Base-by-base conservation (phyloP, 1,284 basidiomycete species). In the Malassezia brasiliensis region DNA sequence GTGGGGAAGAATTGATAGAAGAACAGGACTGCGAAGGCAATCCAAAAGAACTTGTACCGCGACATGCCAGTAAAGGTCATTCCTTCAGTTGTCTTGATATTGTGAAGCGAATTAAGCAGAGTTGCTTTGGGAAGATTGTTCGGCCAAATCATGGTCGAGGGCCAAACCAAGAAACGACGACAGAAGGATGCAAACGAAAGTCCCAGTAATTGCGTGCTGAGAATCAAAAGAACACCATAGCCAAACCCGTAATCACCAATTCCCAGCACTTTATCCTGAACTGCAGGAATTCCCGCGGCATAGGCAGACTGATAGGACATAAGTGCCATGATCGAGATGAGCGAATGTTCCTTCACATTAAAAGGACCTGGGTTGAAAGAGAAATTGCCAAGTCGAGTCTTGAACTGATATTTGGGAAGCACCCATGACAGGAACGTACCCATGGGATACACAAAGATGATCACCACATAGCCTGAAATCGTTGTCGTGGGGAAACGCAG, bases 311-410 rank as follows among this genome's bases (percentile, higher is more conserved):
- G 78, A n/a, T 87, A 81, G 9, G 86, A 82, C 11, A 91, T 82
- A 73, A 90, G 93, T 22, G 88, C 85, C 88, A 96, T 96, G 77
- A 96, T 89, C 70, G 83, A 85, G 49, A 96, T 87, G 30, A 91
- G 77, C 0, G 88, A 85, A 71, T 96, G 91, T 73, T 96, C 93
- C 76, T 93, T 93, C 79, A 93, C 90, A 77, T 94, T 96, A 87
- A 91, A 98, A 8, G 90, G 88, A 17, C 93, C 90, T 0, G 93
- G 91, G 69, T 98, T 96, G 47, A 96, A 78, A 2, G 86, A 87
- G 69, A 90, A 85, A 19, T 50, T 28, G 10, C 17, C 61, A 77
- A 77, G 61, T 77, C 80, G 74, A 1, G 88, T 88, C 9, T 88
- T 74, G 2, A 81, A 89, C 0, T 81, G 82, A 15, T 78, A 82